Percentiles rank a stretch among this genome's conserved stretches.
phyloP scores from a whole-genome alignment of 768 basidiomycete genomes.

The Kwoniella heveanensis region DNA sequence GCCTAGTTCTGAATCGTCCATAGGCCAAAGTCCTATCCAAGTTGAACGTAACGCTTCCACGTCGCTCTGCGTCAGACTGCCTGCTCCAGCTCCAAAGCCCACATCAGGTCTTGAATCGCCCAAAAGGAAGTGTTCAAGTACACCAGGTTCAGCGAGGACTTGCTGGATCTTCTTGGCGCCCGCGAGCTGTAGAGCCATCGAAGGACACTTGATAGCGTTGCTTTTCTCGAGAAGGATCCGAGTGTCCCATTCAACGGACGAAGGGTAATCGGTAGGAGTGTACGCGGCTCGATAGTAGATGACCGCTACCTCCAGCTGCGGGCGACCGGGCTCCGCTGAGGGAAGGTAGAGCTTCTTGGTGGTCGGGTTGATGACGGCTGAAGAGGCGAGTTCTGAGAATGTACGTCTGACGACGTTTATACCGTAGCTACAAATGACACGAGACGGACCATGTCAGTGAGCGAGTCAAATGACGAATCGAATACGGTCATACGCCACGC shows the following conservation, averaged over 20 bases:
- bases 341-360: constrained; percentile 47
- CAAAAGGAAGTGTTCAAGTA: constrained; percentile 72
- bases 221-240: constrained; percentile 79
- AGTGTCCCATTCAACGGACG: constrained; percentile 63
- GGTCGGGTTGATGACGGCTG: constrained; percentile 61
- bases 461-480: too few relatives aligned
- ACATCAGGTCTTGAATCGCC: constrained; percentile 41
- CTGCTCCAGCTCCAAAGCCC: constrained; percentile 43
- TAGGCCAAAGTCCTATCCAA: constrained; percentile 88
- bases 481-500: too few relatives aligned
- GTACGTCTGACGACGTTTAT: constrained; percentile 77
- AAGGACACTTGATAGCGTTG: constrained; percentile 87
- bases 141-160: constrained; percentile 70
- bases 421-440: constrained; percentile 66
- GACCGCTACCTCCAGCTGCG: constrained; percentile 68
- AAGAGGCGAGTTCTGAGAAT: constrained; percentile 66
- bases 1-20: constrained; percentile 58
- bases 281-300: constrained; percentile 93
- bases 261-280: constrained; percentile 75
- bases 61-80: constrained; percentile 53
- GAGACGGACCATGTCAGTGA: too few relatives aligned
- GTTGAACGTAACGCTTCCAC: constrained; percentile 67
- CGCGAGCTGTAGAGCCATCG: constrained; percentile 86
- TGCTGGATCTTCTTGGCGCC: constrained; percentile 96
- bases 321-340: constrained; percentile 57